Evolutionary conservation across 768 basidiomycete species (phyloP).

Genomic region (Termitomyces heimii): DNA sequence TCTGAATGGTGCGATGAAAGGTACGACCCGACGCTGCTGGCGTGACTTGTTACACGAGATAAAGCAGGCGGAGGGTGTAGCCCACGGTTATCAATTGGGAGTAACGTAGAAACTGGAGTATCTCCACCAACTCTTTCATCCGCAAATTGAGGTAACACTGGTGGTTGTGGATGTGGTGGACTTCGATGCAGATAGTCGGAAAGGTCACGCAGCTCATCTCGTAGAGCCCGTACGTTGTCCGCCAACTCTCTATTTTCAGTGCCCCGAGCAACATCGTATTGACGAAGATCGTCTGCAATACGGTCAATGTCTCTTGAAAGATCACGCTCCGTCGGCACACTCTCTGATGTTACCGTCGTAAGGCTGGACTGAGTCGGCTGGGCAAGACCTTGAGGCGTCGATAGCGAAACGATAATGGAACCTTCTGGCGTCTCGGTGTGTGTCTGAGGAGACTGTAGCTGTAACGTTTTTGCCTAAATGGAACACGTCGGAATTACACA

Average conservation of each 20-base stretch:
- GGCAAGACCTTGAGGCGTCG: slow-evolving; percentile 33
- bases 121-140: slow-evolving; percentile 44
- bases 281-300: slow-evolving; percentile 50
- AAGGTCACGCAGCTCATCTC: slow-evolving; percentile 62
- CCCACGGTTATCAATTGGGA: slow-evolving; percentile 18
- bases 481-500: too few species aligned
- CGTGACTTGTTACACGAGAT: slow-evolving; percentile 33
- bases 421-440: slow-evolving; percentile 30
- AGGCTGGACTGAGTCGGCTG: slow-evolving; percentile 28
- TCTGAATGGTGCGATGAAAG: slow-evolving; percentile 63
- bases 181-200: slow-evolving; percentile 43
- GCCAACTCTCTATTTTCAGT: slow-evolving; percentile 60
- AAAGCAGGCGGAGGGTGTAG: slow-evolving; percentile 22
- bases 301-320: slow-evolving; percentile 41
- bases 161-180: slow-evolving; percentile 6
- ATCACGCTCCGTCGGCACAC: slow-evolving; percentile 46
- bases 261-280: slow-evolving; percentile 50
- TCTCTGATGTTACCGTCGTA: slow-evolving; percentile 25
- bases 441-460: too few species aligned
- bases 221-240: slow-evolving; percentile 63
- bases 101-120: slow-evolving; percentile 22
- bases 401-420: slow-evolving; percentile 30
- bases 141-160: slow-evolving; percentile 8
- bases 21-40: slow-evolving; percentile 26
- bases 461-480: too few species aligned